Conservation (phyloP, 73 alveolate species). For the Symbiodinium natans region DNA sequence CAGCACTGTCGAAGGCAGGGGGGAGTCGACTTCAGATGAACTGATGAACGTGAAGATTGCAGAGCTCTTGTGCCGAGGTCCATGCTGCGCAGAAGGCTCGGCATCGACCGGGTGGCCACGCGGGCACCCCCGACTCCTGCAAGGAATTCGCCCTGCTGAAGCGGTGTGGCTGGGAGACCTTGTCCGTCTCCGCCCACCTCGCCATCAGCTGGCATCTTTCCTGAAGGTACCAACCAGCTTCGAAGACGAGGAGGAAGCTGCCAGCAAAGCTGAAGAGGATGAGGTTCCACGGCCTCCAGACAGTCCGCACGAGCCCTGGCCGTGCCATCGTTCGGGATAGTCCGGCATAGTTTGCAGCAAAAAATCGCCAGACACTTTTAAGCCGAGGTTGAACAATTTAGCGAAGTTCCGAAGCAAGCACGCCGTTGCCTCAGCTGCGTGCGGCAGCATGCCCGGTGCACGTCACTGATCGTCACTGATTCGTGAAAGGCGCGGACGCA, state of each 20-base stretch:
- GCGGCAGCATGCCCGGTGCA: not conserved
- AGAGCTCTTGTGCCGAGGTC: not conserved
- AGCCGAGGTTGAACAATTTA: slow-evolving; percentile 60
- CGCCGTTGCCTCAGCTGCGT: not conserved
- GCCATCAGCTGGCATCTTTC: not conserved
- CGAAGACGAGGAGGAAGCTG: slow-evolving; percentile 10
- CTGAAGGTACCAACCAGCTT: slow-evolving; percentile 11
- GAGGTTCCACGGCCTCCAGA: slow-evolving; percentile 73
- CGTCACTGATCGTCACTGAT: not conserved
- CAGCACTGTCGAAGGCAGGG: not conserved
- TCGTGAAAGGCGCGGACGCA: slow-evolving; percentile 43
- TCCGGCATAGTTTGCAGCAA: too few species aligned
- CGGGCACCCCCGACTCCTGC: not conserved
- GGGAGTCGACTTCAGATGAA: too few species aligned
- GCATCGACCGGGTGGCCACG: not conserved
- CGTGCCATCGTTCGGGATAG: not conserved
- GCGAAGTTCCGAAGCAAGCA: slow-evolving; percentile 72
- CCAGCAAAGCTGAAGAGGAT: not conserved
- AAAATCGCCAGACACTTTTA: too few species aligned
- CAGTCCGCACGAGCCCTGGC: slow-evolving; percentile 37
- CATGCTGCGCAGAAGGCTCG: not conserved
- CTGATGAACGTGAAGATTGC: not conserved
- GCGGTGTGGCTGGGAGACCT: not conserved
- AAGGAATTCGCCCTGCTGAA: too few species aligned
- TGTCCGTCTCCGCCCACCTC: not conserved